Evolutionary conservation across 495 filamentous ascomycete species (phyloP).

Genomic region (Penicillium daleae): DNA sequence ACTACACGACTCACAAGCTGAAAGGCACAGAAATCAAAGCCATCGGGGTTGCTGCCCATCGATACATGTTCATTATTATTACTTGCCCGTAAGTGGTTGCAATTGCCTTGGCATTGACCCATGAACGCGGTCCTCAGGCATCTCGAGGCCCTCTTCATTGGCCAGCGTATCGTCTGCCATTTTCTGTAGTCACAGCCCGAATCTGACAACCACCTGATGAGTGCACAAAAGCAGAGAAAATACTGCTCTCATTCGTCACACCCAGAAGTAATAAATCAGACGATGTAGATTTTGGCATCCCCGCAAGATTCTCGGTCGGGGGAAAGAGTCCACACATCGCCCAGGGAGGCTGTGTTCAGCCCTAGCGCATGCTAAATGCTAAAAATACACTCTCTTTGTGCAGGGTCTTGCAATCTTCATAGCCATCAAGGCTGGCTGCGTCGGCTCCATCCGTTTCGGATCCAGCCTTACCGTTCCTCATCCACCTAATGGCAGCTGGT

Average conservation of each 20-base stretch:
- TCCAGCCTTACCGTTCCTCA: no score
- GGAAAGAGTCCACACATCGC: background rate
- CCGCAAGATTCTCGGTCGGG: constrained; percentile 55
- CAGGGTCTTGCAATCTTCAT: background rate
- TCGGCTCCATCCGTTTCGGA: background rate
- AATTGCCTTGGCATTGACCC: no score
- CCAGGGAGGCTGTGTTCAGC: background rate
- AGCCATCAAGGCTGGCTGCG: background rate
- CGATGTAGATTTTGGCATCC: constrained; percentile 59
- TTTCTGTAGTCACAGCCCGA: background rate
- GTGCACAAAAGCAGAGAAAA: constrained; percentile 81
- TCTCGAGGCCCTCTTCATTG: background rate
- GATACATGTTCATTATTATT: no score
- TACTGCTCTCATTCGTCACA: constrained; percentile 86
- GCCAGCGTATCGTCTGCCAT: background rate
- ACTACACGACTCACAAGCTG: background rate
- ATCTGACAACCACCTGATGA: constrained; percentile 30
- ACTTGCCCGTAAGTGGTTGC: no score
- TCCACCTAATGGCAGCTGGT: no score
- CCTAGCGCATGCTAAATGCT: background rate
- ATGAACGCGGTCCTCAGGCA: no score
- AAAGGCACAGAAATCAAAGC: background rate
- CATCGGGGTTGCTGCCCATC: background rate
- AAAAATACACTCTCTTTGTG: background rate
- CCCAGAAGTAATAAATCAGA: constrained; percentile 51